Evolutionary conservation across 805 yeast species (phyloP).

Genomic region (Clavispora phyllophila): DNA sequence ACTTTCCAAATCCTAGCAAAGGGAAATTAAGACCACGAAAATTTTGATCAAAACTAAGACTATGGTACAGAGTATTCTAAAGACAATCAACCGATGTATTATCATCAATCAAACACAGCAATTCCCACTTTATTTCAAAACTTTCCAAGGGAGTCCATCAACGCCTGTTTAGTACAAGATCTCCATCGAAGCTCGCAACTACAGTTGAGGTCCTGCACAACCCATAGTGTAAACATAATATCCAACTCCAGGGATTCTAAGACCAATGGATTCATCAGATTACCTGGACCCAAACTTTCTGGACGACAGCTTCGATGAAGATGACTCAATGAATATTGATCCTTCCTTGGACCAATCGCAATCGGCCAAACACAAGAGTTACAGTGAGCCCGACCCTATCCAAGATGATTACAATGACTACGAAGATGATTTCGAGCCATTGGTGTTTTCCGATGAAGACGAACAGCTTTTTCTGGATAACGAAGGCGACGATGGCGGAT

Average conservation of each 20-base stretch:
- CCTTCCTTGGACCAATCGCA: background rate
- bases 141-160: too few relatives aligned
- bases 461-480: slow-evolving; percentile 18
- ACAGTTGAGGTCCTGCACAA: background rate
- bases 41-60: too few relatives aligned
- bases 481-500: slow-evolving; percentile 38
- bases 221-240: background rate
- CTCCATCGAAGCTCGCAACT: background rate
- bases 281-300: background rate
- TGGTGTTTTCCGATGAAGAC: slow-evolving; percentile 20
- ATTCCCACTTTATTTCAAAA: too few relatives aligned
- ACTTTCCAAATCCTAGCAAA: too few relatives aligned
- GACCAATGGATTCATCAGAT: background rate
- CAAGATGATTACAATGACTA: slow-evolving; percentile 4
- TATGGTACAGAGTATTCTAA: too few relatives aligned
- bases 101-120: too few relatives aligned
- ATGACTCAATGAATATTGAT: background rate
- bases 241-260: background rate
- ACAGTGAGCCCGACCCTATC: background rate
- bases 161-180: too few relatives aligned
- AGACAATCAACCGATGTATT: too few relatives aligned
- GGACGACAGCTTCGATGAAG: slow-evolving; percentile 1
- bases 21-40: too few relatives aligned
- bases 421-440: slow-evolving; percentile 14
- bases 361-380: background rate